Base-by-base conservation (phyloP, 371 early-diverging fungal genomes). In the Mycotypha africana region DNA sequence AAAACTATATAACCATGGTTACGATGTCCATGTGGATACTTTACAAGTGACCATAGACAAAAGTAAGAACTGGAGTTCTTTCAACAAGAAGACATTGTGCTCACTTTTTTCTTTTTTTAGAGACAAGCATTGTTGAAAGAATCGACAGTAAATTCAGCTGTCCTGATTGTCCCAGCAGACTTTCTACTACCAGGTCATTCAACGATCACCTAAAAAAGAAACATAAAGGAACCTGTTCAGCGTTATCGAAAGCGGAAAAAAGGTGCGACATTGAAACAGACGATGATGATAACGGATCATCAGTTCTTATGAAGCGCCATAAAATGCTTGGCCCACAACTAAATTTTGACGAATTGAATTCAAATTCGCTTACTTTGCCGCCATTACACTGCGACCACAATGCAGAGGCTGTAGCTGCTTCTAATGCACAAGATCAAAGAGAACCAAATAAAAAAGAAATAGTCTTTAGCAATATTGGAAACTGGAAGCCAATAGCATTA, bases 101-200 rank as follows among this genome's bases (percentile, higher is more conserved):
- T 43, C 34, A 33, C 23, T 43, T 43, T 43, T 33, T 4, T 33
- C 23, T 33, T n/a, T n/a, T n/a, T n/a, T n/a, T 26, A 43, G 26
- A 2, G 12, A 34, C 26, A 22, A 26, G 32, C 23, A 19, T 14
- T 33, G 26, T 43, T 15, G 15, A 34, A 19, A 43, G n/a, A n/a
- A n/a, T n/a, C n/a, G n/a, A n/a, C n/a, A n/a, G 44, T 32, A 45
- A 36, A 45, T 45, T 45, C 36, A 45, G 26, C 17, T 45, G 45
- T 31, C 45, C 45, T 45, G 36, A 36, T 36, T 45, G 42, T 24
- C 45, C 35, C 35, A 45, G 36, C 45, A 45, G 17, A 25, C 36
- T 45, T 36, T 25, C 26, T 36, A 45, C 36, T 45, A 25, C 36
- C 26, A 45, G 36, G 24, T 16, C 45, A 36, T 45, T 45, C 36